These are phyloP conservation scores for Hanseniaspora meyeri DNA, from an alignment of 805 yeast species.

Conservation along the genomic window DNA sequence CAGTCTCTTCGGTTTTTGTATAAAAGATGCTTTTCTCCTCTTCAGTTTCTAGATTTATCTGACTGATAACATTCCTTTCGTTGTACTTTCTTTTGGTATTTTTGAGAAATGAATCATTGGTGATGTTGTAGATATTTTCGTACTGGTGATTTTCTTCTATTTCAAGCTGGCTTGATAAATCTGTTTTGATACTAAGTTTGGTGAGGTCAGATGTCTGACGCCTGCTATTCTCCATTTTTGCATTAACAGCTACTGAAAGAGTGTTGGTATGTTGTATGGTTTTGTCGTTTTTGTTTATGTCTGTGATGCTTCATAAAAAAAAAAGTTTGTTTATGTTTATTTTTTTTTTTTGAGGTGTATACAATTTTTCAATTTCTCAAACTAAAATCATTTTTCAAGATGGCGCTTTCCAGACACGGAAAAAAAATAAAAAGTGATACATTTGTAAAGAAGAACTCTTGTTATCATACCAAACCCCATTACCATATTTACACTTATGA, in stretches of 20 bases:
- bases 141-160: conserved; percentile 1
- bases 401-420: background rate
- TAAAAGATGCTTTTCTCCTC: conserved; percentile 1
- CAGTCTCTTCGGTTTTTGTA: background rate
- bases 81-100: background rate
- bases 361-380: background rate
- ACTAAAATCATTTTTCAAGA: background rate
- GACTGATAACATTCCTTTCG: background rate
- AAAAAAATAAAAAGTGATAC: background rate
- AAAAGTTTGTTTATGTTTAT: background rate
- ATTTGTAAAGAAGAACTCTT: background rate
- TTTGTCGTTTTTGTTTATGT: background rate
- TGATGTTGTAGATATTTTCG: background rate
- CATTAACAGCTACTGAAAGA: background rate
- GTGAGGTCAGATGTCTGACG: background rate
- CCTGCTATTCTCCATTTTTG: background rate
- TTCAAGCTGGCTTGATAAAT: background rate
- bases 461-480: background rate
- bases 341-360: background rate
- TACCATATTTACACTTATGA: background rate
- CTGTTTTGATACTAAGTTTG: background rate
- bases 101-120: background rate
- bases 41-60: background rate
- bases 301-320: background rate
- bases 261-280: background rate